Percentiles rank a stretch among this genome's conserved stretches.
These are phyloP conservation scores for Pseudogymnoascus sp. DNA, from an alignment of 2,329 filamentous ascomycete genomes.

Conservation along the genomic window DNA sequence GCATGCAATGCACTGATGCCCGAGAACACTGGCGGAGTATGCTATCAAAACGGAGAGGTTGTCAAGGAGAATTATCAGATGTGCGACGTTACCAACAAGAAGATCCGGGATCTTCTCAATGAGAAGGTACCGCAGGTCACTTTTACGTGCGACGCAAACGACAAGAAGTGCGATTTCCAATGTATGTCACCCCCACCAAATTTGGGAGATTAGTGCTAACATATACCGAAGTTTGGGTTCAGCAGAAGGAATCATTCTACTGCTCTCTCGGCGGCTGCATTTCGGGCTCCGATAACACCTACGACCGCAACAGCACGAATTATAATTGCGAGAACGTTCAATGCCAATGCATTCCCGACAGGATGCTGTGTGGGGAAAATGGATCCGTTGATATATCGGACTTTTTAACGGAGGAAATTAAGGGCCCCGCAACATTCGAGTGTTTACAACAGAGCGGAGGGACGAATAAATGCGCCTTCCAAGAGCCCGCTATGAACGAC, in stretches of 20 bases:
- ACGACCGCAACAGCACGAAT: constrained; percentile 66
- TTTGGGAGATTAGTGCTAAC: constrained; percentile 15
- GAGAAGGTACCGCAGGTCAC: constrained; percentile 85
- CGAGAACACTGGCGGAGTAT: constrained; percentile 70
- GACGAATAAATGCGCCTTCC: constrained; percentile 65
- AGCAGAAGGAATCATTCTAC: constrained; percentile 89
- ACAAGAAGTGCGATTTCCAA: constrained; percentile 83
- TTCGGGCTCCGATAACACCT: constrained; percentile 59
- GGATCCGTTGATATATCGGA: constrained; percentile 88
- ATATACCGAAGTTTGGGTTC: constrained; percentile 70
- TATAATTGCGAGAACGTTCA: constrained; percentile 80
- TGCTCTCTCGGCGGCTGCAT: constrained; percentile 78
- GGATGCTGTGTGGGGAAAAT: constrained; percentile 88
- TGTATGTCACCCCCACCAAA: constrained; percentile 45
- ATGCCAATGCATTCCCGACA: constrained; percentile 80
- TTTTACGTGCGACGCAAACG: constrained; percentile 74
- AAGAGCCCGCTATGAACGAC: constrained; percentile 85
- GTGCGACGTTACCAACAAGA: constrained; percentile 92
- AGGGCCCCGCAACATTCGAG: constrained; percentile 77
- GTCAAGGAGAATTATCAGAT: constrained; percentile 96
- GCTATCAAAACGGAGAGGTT: constrained; percentile 83
- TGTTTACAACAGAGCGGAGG: constrained; percentile 59
- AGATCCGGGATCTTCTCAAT: constrained; percentile 81
- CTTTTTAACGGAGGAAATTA: constrained; percentile 74
- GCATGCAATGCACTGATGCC: constrained; percentile 87